Evolutionary conservation across 345 rosid species (phyloP).

Genomic region (Adansonia digitata): DNA sequence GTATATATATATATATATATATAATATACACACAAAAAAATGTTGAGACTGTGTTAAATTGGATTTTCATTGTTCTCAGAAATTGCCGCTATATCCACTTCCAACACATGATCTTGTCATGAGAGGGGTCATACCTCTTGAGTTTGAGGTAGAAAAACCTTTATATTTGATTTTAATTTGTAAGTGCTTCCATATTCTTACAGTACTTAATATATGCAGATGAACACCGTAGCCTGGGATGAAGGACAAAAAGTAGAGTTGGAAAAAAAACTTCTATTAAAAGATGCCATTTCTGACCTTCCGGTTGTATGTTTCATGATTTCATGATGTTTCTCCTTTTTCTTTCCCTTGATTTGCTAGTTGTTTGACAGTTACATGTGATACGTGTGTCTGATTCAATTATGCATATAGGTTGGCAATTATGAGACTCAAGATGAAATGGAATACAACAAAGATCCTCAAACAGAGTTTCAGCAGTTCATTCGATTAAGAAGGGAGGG

Average conservation of each 20-base stretch:
- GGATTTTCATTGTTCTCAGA: no score
- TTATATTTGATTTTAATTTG: neutral
- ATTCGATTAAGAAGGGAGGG: constrained; percentile 40
- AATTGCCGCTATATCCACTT: constrained; percentile 58
- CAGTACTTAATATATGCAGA: constrained; percentile 25
- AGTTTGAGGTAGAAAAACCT: constrained; percentile 50
- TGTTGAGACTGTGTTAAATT: no score
- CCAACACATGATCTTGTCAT: constrained; percentile 72
- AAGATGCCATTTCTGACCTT: constrained; percentile 57
- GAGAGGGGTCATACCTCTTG: constrained; percentile 50
- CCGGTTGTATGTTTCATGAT: constrained; percentile 33
- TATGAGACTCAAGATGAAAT: constrained; percentile 43
- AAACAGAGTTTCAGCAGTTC: constrained; percentile 41
- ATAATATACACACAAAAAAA: no score
- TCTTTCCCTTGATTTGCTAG: neutral
- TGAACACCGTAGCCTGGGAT: constrained; percentile 38
- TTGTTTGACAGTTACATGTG: neutral
- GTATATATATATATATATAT: no score
- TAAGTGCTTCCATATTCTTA: neutral
- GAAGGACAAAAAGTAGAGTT: constrained; percentile 30
- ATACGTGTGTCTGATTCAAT: neutral
- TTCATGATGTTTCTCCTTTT: neutral
- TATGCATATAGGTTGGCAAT: constrained; percentile 35
- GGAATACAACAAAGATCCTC: constrained; percentile 30
- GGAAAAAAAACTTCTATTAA: constrained; percentile 34